Evolutionary conservation across 1,139 yeast species (phyloP), one percentile per base, ranked within the genome.

Genomic region (Protomyces inouyei): DNA sequence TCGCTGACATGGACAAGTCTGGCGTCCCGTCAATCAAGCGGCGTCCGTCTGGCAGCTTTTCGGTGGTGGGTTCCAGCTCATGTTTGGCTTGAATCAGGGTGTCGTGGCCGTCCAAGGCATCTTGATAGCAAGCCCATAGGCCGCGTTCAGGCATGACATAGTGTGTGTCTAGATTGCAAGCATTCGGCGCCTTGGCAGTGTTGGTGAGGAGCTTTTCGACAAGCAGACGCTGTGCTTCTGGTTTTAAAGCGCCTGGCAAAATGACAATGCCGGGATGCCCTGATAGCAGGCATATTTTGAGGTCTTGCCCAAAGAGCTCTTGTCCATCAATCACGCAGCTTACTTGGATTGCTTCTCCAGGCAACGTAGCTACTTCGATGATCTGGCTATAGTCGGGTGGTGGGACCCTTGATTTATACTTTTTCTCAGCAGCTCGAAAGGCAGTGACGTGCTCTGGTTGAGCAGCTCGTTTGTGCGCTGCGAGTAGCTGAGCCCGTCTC

Each of bases 111-210:
- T 51, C 21, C 23, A 18, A 16, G 8, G 37, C 37, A n/a, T 23
- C 35, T 23, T 43, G 38, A 48, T 37, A 55, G 38, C 46, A 52
- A n/a, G 38, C 25, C 64, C 59, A 55, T 12, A 55, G 51, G 4
- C 59, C 59, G 6, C 45, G 18, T 5, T 23, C 36, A 5, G 64
- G 59, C 9, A 59, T 12, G 32, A 38, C 35, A 32, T 52, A 59
- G 21, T 59, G 63, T 8, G 63, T 59, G 32, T 52, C 63, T 14
- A 59, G 36, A 18, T 59, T 59, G 23, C 54, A 52, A 28, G 54
- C 32, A 21, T 59, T 59, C 35, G 63, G 63, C 18, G 16, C 21
- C 35, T 25, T 46, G 9, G 57, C 54, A 21, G 52, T 59, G 28
- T 52, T 45, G 5, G 57, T 46, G 57, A 59, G n/a, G 32, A 55